Percentiles rank a stretch among this genome's conserved stretches.
Conservation (phyloP, 306 rosid species). For the Pyrus betulifolia region DNA sequence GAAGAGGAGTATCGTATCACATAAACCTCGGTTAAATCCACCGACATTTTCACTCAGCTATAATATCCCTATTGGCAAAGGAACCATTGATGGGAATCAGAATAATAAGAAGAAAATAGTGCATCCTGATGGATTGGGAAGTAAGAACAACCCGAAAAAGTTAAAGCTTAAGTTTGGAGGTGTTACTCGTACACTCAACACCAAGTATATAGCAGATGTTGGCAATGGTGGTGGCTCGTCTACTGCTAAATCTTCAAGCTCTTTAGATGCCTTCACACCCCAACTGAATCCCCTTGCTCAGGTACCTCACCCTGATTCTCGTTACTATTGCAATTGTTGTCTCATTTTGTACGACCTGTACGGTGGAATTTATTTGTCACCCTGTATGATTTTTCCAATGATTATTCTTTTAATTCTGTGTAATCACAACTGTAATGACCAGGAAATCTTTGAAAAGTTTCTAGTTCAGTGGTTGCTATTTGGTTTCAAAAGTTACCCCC, state of each 20-base stretch:
- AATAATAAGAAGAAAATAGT: background rate
- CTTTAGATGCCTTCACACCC: background rate
- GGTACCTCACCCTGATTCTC: constrained; percentile 8
- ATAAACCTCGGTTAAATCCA: constrained; percentile 26
- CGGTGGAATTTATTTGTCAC: background rate
- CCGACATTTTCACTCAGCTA: constrained; percentile 7
- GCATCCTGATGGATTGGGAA: constrained; percentile 21
- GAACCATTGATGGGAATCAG: background rate
- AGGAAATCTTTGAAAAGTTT: background rate
- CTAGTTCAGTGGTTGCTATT: background rate
- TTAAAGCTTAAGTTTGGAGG: constrained; percentile 39
- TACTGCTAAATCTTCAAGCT: background rate
- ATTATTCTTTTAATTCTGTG: background rate
- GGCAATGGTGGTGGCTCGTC: constrained; percentile 1
- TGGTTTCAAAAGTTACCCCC: background rate
- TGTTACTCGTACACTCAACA: constrained; percentile 30
- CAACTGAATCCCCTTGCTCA: constrained; percentile 15
- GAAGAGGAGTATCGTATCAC: constrained; percentile 29
- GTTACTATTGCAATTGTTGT: background rate
- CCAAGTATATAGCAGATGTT: constrained; percentile 6
- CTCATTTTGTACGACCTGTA: background rate
- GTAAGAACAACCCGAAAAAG: constrained; percentile 27
- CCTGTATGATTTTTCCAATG: background rate
- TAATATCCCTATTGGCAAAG: background rate
- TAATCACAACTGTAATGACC: background rate